Evolutionary conservation across 1,284 basidiomycete species (phyloP), one percentile per base, ranked within the genome.

Genomic region (Ceratobasidium theobromae): DNA sequence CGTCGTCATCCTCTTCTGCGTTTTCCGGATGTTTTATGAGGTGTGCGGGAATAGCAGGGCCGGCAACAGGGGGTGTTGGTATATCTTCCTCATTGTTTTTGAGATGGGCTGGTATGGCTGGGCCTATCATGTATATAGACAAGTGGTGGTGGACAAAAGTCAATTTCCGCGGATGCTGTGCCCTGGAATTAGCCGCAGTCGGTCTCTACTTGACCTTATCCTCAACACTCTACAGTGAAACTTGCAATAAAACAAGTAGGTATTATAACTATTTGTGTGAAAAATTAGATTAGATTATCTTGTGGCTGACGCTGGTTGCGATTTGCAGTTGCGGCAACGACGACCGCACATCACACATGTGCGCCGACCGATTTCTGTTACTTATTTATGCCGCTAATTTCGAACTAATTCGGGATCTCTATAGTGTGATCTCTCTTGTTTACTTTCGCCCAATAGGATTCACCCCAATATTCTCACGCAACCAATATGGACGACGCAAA

Each of bases 1-100:
- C 84, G 33, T 86, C 83, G 9, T 83, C 82, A 4, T 83, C 83
- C 1, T 81, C 78, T 33, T 76, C 75, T 4, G 77, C 75, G 6
- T 75, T 48, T 16, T 28, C 55, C 3, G 57, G 28, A 18, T 45
- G 49, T 38, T 68, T 68, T 6, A 67, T 16, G 14, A 67, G 45
- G 35, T 69, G 65, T 18, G 41, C 43, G 4, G 68, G 68, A 11
- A 69, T 58, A 9, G 54, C 38, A 27, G 68, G 66, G 16, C 68
- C 68, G n/a, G 46, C 46, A 49, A 27, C 57, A 18, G 57, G 57
- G 3, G 57, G 57, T n/a, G 57, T 60, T 51, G 57, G 48, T 23
- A 27, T 27, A 21, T 60, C 55, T 4, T 48, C 55, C 30, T 60
- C 46, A 43, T 49, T 43, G 25, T 28, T n/a, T 32, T 48, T n/a